Conservation (phyloP, 2,329 filamentous ascomycete genomes). For the Juglanconis juglandina region DNA sequence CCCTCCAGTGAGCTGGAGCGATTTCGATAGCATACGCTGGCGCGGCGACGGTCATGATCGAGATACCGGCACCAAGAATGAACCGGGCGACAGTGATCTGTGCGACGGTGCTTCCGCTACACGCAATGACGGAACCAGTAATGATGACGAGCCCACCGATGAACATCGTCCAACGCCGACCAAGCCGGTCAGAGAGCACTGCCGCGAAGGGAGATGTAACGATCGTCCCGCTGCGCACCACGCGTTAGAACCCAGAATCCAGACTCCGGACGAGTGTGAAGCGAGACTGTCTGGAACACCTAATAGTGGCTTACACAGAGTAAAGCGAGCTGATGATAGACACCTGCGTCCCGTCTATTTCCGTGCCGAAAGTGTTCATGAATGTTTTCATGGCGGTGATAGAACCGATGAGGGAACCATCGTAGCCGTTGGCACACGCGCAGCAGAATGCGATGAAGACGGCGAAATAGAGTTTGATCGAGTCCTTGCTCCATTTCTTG, state of each 20-base stretch:
- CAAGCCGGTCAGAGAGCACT: constrained; percentile 40
- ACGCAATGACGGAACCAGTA: constrained; percentile 39
- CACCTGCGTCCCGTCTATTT: constrained; percentile 35
- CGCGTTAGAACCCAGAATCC: not conserved
- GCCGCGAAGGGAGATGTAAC: constrained; percentile 40
- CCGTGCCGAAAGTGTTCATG: constrained; percentile 36
- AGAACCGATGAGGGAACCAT: constrained; percentile 43
- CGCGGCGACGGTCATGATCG: constrained; percentile 46
- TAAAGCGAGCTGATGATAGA: constrained; percentile 45
- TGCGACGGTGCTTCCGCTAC: constrained; percentile 33
- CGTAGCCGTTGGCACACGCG: constrained; percentile 46
- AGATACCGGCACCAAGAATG: constrained; percentile 43
- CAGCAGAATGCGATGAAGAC: constrained; percentile 45
- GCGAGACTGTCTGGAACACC: not conserved
- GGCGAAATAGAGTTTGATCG: constrained; percentile 39
- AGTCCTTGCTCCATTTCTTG: constrained; percentile 38
- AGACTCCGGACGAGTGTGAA: not conserved
- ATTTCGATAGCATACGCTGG: constrained; percentile 48
- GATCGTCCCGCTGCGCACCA: constrained; percentile 36
- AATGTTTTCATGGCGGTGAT: constrained; percentile 44
- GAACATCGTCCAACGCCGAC: constrained; percentile 45
- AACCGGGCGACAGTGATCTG: constrained; percentile 46
- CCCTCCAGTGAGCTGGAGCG: constrained; percentile 47
- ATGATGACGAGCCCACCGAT: constrained; percentile 41
- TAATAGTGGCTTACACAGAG: constrained; percentile 36